A percentile compares a stretch with the other conserved stretches of the same genome.
Evolutionary conservation across 2,329 filamentous ascomycete genomes (phyloP).

Genomic region (Xylariales sp.): DNA sequence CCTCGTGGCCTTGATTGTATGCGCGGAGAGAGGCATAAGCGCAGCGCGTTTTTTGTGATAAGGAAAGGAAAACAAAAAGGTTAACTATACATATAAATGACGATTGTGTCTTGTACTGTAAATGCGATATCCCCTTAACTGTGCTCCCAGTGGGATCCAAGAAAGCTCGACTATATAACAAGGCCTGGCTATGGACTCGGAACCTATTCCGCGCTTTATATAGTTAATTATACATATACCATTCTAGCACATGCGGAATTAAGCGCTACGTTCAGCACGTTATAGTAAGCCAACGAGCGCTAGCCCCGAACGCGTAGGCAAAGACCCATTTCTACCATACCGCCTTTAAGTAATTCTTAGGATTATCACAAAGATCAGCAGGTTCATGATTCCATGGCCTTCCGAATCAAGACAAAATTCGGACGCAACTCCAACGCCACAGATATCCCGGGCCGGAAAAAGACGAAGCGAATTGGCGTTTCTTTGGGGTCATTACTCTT

Average conservation of each 20-base stretch:
- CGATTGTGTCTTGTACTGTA: no score
- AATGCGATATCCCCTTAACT: no score
- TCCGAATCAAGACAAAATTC: constrained; percentile 6
- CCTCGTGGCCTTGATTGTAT: no score
- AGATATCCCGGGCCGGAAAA: not conserved
- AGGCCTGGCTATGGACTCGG: not conserved
- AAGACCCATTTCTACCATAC: not conserved
- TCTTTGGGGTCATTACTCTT: not conserved
- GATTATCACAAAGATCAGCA: constrained; percentile 6
- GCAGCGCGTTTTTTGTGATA: no score
- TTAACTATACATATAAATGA: no score
- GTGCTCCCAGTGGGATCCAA: no score
- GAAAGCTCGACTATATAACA: no score
- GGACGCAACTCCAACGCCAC: not conserved
- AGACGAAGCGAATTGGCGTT: not conserved
- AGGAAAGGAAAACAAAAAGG: no score
- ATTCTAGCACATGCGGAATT: not conserved
- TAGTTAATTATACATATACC: not conserved
- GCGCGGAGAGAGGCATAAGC: no score
- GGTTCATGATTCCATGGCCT: not conserved
- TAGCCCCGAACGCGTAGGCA: not conserved
- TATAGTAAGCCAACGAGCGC: not conserved
- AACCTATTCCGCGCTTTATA: constrained; percentile 3
- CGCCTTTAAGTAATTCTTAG: constrained; percentile 1
- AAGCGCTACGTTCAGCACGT: not conserved